Percentiles rank a stretch among this genome's conserved stretches.
Evolutionary conservation across 1,284 basidiomycete species (phyloP).

Genomic region (Wolfiporia cocos): DNA sequence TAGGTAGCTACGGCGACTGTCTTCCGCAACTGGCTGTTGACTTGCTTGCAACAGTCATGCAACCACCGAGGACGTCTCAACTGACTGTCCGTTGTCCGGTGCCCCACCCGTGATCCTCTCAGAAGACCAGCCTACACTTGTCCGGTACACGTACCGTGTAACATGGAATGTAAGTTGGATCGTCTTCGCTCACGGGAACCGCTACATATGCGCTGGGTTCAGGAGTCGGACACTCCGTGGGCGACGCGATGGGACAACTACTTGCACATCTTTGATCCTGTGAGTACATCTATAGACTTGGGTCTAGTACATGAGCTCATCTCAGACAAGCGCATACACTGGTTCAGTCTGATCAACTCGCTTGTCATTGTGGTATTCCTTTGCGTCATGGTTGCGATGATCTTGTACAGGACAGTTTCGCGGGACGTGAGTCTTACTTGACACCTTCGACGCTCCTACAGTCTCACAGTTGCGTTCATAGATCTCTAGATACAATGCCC

Average conservation of each 20-base stretch:
- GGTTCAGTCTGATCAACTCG: slow-evolving; percentile 94
- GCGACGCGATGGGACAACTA: slow-evolving; percentile 97
- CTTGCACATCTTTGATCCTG: slow-evolving; percentile 72
- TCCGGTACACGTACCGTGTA: slow-evolving; percentile 89
- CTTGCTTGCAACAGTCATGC: slow-evolving; percentile 63
- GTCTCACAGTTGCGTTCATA: slow-evolving; percentile 31
- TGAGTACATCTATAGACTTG: slow-evolving; percentile 10
- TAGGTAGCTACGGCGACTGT: slow-evolving; percentile 40
- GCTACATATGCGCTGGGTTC: not conserved
- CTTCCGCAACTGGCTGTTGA: too few species aligned
- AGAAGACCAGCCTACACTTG: slow-evolving; percentile 56
- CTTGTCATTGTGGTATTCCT: slow-evolving; percentile 89
- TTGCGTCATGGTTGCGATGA: slow-evolving; percentile 90
- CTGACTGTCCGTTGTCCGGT: slow-evolving; percentile 27
- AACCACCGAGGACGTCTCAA: slow-evolving; percentile 39
- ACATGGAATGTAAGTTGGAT: slow-evolving; percentile 68
- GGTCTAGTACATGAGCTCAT: slow-evolving; percentile 6
- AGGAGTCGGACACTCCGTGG: slow-evolving; percentile 87
- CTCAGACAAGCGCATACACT: slow-evolving; percentile 56
- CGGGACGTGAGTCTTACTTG: slow-evolving; percentile 68
- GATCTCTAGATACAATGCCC: slow-evolving; percentile 94
- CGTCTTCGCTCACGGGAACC: not conserved
- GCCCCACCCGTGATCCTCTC: slow-evolving; percentile 55
- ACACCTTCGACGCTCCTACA: too few species aligned
- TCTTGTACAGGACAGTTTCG: slow-evolving; percentile 81